phyloP scores from a whole-genome alignment of 345 rosid species.

The Ceriops zippeliana region DNA sequence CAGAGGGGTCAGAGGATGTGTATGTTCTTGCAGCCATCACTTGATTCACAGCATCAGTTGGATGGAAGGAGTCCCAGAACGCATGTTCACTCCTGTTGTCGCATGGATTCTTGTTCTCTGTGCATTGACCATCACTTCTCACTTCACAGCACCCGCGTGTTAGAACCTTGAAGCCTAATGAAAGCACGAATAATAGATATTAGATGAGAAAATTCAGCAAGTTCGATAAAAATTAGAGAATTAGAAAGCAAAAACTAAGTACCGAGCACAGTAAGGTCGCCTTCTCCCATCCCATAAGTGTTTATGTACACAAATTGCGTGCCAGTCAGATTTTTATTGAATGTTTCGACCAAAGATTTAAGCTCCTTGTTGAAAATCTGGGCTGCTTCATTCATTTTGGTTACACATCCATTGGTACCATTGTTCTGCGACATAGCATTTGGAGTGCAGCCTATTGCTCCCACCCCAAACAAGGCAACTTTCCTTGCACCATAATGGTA shows the following conservation, averaged over 20 bases:
- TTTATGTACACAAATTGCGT: not conserved
- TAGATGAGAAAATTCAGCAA: too few species aligned
- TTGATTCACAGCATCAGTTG: too few species aligned
- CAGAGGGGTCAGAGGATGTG: too few species aligned
- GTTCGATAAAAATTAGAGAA: too few species aligned
- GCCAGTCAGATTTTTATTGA: not conserved
- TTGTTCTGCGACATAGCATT: not conserved
- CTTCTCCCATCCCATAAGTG: not conserved
- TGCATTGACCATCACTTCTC: too few species aligned
- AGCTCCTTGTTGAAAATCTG: not conserved
- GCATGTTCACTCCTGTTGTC: too few species aligned
- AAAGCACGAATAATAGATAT: too few species aligned
- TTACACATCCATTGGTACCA: not conserved
- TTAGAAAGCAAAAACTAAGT: not conserved
- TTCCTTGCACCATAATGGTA: conserved; percentile 2
- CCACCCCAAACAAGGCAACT: not conserved
- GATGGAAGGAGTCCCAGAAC: too few species aligned
- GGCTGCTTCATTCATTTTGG: not conserved
- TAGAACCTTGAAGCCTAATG: too few species aligned
- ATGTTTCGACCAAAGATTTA: not conserved
- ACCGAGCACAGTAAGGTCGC: not conserved
- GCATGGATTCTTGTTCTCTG: too few species aligned
- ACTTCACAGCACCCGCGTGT: too few species aligned
- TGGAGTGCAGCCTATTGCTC: not conserved
- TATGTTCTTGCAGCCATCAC: too few species aligned